Base-by-base conservation (phyloP, 2,329 filamentous ascomycete species). In the Nemania sp. region DNA sequence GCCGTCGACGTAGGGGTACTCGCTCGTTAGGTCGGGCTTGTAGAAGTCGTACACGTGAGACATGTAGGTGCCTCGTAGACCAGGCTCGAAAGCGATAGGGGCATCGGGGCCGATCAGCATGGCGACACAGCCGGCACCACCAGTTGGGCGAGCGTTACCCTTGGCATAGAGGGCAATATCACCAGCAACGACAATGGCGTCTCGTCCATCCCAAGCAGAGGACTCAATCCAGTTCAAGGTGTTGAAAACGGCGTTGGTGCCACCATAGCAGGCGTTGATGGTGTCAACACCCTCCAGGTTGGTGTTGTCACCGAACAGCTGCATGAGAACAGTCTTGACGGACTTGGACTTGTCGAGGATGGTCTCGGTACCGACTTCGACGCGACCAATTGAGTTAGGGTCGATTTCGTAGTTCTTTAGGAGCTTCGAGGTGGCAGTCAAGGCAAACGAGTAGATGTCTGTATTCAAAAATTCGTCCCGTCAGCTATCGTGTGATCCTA, bases 271-370 rank as follows among this genome's bases (percentile, higher is more conserved):
- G 73, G 92, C 92, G 79, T 95, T 95, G 80, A 94, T 82, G 64
- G 90, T 93, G 82, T 95, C 92, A 59, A 94, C 87, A 80, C 92
- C 92, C 84, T 95, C 92, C 69, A 95, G 85, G 84, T 92, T 94
- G 83, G 89, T 92, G 85, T 95, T 95, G 75, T 92, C 90, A 78
- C 90, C 88, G 76, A 95, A 94, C 53, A 95, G 86, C 85, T 94
- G 92, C 92, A 95, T 95, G 73, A 95, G 84, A 70, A 95, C 92
- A 32, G 92, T 91, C 88, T 95, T 95, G 84, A 94, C 92, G 53
- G 92, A 94, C 87, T 95, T 95, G 79, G 92, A 94, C 86, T 95
- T 95, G 87, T 95, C 92, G 77, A 95, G 85, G 64, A 95, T 85
- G 72, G 92, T 95, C 87, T 95, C 92, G 62, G 92, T 95, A 77